Evolutionary conservation across 2,329 filamentous ascomycete species (phyloP).

Genomic region (Penicillium rolfsii): DNA sequence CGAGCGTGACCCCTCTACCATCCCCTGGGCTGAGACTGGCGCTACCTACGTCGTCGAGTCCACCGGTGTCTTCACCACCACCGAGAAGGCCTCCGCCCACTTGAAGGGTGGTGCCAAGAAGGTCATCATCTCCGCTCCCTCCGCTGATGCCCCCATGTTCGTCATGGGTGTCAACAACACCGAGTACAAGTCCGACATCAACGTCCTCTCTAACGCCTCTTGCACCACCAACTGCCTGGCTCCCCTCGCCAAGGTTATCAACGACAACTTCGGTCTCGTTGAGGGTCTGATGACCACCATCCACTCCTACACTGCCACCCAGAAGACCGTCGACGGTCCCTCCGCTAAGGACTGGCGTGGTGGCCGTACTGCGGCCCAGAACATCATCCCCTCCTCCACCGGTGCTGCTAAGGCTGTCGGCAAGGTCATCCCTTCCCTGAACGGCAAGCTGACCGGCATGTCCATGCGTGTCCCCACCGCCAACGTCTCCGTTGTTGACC

Average conservation of each 20-base stretch:
- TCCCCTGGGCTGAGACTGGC: conserved; percentile 86
- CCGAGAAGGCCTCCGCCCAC: conserved; percentile 90
- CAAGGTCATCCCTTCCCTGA: conserved; percentile 97
- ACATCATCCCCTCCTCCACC: conserved; percentile 99
- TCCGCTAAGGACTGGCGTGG: conserved; percentile 99
- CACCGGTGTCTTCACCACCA: conserved; percentile 99
- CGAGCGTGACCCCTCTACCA: conserved; percentile 84
- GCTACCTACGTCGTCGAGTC: conserved; percentile 97
- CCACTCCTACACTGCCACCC: conserved; percentile 99
- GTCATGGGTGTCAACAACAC: conserved; percentile 99
- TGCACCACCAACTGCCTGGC: conserved; percentile 99
- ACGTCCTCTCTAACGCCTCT: conserved; percentile 98
- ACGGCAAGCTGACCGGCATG: conserved; percentile 99
- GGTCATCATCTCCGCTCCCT: conserved; percentile 70
- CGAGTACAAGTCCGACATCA: conserved; percentile 84
- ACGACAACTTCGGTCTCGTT: conserved; percentile 97
- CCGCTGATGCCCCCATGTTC: conserved; percentile 94
- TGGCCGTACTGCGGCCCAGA: conserved; percentile 97
- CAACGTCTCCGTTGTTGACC: conserved; percentile 99
- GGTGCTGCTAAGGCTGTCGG: conserved; percentile 99
- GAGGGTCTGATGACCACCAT: conserved; percentile 99
- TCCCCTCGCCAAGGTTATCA: conserved; percentile 97
- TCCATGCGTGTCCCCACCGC: conserved; percentile 97
- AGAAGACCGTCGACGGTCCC: conserved; percentile 98
- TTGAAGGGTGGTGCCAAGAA: conserved; percentile 98